These are phyloP conservation scores for Strigomonas galati DNA, from an alignment of 208 protist genomes.

Conservation along the genomic window DNA sequence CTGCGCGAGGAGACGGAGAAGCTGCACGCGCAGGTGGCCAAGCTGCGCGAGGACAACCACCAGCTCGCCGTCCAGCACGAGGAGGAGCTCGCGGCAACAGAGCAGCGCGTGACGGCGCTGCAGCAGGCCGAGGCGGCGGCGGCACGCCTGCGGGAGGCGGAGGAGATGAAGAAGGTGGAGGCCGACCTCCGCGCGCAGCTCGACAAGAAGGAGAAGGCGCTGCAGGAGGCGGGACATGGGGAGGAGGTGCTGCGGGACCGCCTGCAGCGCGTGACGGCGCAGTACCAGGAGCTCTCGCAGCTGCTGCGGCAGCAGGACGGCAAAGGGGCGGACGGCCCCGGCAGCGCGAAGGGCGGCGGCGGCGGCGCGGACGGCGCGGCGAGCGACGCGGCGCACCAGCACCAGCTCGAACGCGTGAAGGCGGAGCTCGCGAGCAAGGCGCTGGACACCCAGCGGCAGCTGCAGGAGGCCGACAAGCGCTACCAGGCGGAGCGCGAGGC, in stretches of 20 bases:
- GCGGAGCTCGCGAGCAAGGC: constrained; percentile 38
- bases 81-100: constrained; percentile 26
- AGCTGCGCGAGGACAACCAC: constrained; percentile 47
- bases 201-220: constrained; percentile 8
- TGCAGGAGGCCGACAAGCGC: constrained; percentile 2
- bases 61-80: constrained; percentile 39
- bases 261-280: constrained; percentile 20
- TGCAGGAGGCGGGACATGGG: constrained; percentile 18
- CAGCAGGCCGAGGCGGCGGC: constrained; percentile 25
- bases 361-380: not conserved
- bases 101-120: constrained; percentile 18
- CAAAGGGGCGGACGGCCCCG: not conserved
- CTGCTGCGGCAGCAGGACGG: not conserved
- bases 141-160: constrained; percentile 19
- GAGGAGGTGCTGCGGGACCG: constrained; percentile 10
- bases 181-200: constrained; percentile 21
- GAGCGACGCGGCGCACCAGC: constrained; percentile 17
- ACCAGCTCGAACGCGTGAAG: constrained; percentile 31
- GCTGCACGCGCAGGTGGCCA: constrained; percentile 22
- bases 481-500: constrained; percentile 15
- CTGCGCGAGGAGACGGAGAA: constrained; percentile 51
- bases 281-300: constrained; percentile 23
- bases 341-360: not conserved
- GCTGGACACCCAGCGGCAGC: constrained; percentile 23
- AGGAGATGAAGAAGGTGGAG: constrained; percentile 26